A percentile compares a stretch with the other conserved stretches of the same genome.
Conservation (phyloP, 1,139 yeast genomes). For the Yamadazyma spencermartinsiae region DNA sequence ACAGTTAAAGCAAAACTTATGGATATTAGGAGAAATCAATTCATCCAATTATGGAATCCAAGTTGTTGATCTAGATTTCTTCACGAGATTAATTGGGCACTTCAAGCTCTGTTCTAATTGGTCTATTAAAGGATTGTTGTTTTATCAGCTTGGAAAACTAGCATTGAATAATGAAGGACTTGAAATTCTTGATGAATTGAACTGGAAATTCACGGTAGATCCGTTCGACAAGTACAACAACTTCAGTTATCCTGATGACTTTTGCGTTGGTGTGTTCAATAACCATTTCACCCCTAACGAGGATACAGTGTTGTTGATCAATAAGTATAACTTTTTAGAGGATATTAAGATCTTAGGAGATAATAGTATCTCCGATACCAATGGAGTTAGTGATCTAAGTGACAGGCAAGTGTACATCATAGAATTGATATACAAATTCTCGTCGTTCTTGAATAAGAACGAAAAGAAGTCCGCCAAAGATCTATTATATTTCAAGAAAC, state of each 20-base stretch:
- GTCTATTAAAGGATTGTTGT: conserved; percentile 74
- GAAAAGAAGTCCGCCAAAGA: conserved; percentile 68
- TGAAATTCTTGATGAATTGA: conserved; percentile 80
- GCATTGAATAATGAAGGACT: conserved; percentile 75
- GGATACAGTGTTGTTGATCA: conserved; percentile 1
- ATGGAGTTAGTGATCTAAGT: background rate
- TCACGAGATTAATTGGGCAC: conserved; percentile 46
- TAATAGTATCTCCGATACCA: background rate
- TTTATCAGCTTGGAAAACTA: conserved; percentile 74
- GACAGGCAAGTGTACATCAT: conserved; percentile 22
- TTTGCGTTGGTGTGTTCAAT: conserved; percentile 8
- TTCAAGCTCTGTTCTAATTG: conserved; percentile 52
- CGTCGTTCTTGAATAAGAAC: conserved; percentile 64
- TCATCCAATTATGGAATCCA: conserved; percentile 63
- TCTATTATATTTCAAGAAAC: conserved; percentile 55
- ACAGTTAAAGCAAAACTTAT: conserved; percentile 70
- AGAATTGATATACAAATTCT: conserved; percentile 54
- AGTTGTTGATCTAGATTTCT: conserved; percentile 45
- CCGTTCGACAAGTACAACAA: conserved; percentile 36
- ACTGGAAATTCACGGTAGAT: conserved; percentile 68
- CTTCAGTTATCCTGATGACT: conserved; percentile 11
- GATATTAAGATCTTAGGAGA: background rate
- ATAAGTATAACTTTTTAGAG: conserved; percentile 1
- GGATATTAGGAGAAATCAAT: conserved; percentile 88
- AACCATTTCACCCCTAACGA: conserved; percentile 4